Percentiles rank a stretch among this genome's conserved stretches.
These are phyloP conservation scores for Gloeophyllum trabeum DNA, from an alignment of 768 basidiomycete species.

Conservation along the genomic window DNA sequence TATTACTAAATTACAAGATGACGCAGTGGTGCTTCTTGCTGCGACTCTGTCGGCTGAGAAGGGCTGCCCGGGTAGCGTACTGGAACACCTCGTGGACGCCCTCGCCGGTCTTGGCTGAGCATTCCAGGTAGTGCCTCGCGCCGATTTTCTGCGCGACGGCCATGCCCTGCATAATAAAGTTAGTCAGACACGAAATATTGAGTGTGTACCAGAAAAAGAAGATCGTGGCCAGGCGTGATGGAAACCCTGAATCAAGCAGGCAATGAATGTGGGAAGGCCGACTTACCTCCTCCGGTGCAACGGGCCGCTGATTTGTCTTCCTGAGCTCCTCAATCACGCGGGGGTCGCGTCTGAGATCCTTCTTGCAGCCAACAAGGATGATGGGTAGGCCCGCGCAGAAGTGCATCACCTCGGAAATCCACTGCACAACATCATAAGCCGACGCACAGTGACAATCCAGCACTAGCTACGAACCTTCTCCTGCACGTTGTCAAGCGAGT, in stretches of 20 bases:
- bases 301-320: constrained; percentile 90
- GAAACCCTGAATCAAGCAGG: neutral
- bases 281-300: constrained; percentile 83
- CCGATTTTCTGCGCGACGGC: constrained; percentile 94
- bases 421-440: constrained; percentile 34
- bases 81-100: constrained; percentile 99
- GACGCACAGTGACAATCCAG: neutral
- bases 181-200: constrained; percentile 2
- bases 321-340: constrained; percentile 90
- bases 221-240: neutral
- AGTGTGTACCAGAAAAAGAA: neutral
- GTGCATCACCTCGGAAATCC: constrained; percentile 98
- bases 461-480: constrained; percentile 67
- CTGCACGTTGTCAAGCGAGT: constrained; percentile 98
- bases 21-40: constrained; percentile 31
- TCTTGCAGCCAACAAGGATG: constrained; percentile 98
- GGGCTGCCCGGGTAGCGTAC: constrained; percentile 88
- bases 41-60: constrained; percentile 46
- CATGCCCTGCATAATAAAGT: constrained; percentile 81
- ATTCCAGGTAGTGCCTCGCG: constrained; percentile 94
- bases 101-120: constrained; percentile 92
- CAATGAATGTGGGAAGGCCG: neutral
- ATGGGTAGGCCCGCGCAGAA: constrained; percentile 92
- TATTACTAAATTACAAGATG: constrained; percentile 26
- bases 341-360: constrained; percentile 90